Evolutionary conservation across 305 asterid genomes (phyloP), one percentile per base, ranked within the genome.

Genomic region (Nicotiana rustica): DNA sequence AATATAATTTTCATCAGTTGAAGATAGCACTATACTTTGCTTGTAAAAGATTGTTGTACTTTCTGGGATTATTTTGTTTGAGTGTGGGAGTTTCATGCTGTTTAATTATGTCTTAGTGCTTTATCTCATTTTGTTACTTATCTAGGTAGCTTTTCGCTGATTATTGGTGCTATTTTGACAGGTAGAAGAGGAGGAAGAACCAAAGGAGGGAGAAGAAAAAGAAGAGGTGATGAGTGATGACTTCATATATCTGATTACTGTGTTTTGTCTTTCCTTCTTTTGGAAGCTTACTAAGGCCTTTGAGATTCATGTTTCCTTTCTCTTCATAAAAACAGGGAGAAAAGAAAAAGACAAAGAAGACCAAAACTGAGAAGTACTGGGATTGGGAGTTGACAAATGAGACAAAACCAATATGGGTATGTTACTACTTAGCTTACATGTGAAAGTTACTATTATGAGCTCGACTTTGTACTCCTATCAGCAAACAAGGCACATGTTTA

Each of bases 381-480:
- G 98, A 96, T 82, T 96, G 99, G 99, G 98, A 94, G 86, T 85
- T 96, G 81, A 87, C 93, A 57, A 96, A 96, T 81, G 99, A 96
- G 82, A 96, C 98, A 70, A 96, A 94, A 84, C 98, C 98, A 31
- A 93, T 96, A 83, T 96, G 99, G 99, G 99, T 94, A 85, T 83
- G 96, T 75, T 73, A 10, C 38, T 56, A 4, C 36, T 21, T 62
- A 2, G 15, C 12, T 21, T 62, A 62, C 17, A 5, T 62, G 36
- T 4, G 17, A 62, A 10, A 21, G 14, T 62, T 62, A 21, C 10
- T 61, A 19, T 19, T 21, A 14, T 10, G 33, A 62, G 35, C 68
- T 62, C 5, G 17, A 5, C 5, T 9, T 62, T 21, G 3, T 21
- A 10, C 36, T 62, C 29, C 35, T 62, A 21, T 62, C 15, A 62